phyloP scores from a whole-genome alignment of 2,329 filamentous ascomycete genomes.

The Calonectria fujianensis region DNA sequence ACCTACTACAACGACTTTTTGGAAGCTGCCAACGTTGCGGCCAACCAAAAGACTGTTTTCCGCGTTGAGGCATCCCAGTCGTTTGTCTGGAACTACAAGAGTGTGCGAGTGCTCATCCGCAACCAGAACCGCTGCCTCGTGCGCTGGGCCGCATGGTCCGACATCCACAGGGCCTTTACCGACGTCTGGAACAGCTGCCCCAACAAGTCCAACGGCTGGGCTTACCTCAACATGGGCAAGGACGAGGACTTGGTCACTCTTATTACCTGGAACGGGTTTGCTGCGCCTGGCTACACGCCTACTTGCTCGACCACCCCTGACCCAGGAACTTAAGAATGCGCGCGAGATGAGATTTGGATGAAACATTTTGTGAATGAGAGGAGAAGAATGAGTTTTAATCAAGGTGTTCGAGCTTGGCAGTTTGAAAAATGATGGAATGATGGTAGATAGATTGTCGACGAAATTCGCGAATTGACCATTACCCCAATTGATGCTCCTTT shows the following conservation, averaged over 20 bases:
- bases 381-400: neutral
- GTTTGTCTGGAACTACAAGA: constrained; percentile 16
- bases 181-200: constrained; percentile 1
- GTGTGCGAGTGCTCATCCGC: constrained; percentile 10
- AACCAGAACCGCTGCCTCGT: constrained; percentile 7
- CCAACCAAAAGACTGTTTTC: neutral
- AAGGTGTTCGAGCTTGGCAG: too few relatives aligned
- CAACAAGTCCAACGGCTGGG: neutral
- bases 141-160: neutral
- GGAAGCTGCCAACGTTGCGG: neutral
- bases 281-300: neutral
- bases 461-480: too few relatives aligned
- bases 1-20: constrained; percentile 8
- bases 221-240: neutral
- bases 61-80: constrained; percentile 8
- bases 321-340: neutral
- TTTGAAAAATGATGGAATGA: too few relatives aligned
- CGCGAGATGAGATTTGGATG: neutral
- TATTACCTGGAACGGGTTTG: constrained; percentile 1
- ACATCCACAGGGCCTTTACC: constrained; percentile 3
- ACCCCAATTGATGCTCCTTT: too few relatives aligned
- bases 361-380: neutral
- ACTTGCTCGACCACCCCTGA: constrained; percentile 16
- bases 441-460: too few relatives aligned
- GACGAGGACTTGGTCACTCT: constrained; percentile 4